Evolutionary conservation across 1,139 yeast species (phyloP).

Genomic region (Nakaseomyces kungkrabaensis): DNA sequence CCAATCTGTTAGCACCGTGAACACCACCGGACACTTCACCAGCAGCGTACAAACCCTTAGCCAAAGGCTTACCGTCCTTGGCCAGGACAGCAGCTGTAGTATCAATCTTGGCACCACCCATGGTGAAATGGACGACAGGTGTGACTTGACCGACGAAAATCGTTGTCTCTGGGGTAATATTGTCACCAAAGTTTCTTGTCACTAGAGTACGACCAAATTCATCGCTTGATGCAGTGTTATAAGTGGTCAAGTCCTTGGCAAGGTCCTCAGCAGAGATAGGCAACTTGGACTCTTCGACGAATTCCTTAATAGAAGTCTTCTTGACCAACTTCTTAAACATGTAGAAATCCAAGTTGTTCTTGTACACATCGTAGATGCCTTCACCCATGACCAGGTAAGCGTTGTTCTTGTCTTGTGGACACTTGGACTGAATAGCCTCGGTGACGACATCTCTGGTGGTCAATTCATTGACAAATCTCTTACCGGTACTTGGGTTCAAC

Average conservation of each 20-base stretch:
- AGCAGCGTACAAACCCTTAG: slow-evolving; percentile 60
- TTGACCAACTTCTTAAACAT: slow-evolving; percentile 56
- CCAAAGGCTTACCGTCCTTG: slow-evolving; percentile 33
- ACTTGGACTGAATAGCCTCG: slow-evolving; percentile 33
- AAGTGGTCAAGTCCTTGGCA: slow-evolving; percentile 37
- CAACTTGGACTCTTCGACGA: slow-evolving; percentile 33
- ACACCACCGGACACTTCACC: slow-evolving; percentile 82
- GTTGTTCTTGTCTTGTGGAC: slow-evolving; percentile 33
- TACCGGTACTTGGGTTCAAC: slow-evolving; percentile 45
- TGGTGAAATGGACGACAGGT: slow-evolving; percentile 74
- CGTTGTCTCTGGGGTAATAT: slow-evolving; percentile 18
- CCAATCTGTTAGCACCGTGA: slow-evolving; percentile 68
- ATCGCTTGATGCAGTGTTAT: slow-evolving; percentile 33
- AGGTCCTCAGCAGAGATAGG: slow-evolving; percentile 33
- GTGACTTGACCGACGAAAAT: slow-evolving; percentile 40
- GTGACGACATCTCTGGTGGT: slow-evolving; percentile 63
- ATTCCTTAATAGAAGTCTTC: slow-evolving; percentile 40
- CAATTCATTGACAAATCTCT: slow-evolving; percentile 63
- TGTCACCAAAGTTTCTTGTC: slow-evolving; percentile 25
- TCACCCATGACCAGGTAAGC: slow-evolving; percentile 33
- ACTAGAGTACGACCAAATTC: slow-evolving; percentile 26
- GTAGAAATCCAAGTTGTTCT: slow-evolving; percentile 52
- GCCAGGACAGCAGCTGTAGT: slow-evolving; percentile 46
- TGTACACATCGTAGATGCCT: slow-evolving; percentile 30
- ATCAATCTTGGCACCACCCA: slow-evolving; percentile 75